phyloP scores from a whole-genome alignment of 768 basidiomycete species.

The Coprinopsis strossmayeri region DNA sequence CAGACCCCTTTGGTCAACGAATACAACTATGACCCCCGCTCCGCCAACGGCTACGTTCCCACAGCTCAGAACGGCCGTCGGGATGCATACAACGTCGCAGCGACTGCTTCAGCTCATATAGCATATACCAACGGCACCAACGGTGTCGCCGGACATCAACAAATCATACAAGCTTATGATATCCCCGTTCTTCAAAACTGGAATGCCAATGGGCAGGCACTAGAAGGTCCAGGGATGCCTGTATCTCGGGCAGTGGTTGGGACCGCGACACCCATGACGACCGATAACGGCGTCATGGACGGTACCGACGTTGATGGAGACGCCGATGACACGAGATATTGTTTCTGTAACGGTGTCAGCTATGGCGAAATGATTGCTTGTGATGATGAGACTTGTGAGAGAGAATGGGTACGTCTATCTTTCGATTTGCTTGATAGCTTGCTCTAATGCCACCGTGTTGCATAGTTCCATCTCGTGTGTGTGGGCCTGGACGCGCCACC shows the following conservation, averaged over 20 bases:
- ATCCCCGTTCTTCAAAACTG: conserved; percentile 38
- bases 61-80: no score
- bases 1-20: conserved; percentile 34
- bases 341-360: conserved; percentile 77
- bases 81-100: not conserved
- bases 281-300: conserved; percentile 25
- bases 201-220: conserved; percentile 45
- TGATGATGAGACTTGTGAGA: conserved; percentile 72
- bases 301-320: conserved; percentile 49
- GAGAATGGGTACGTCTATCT: conserved; percentile 77
- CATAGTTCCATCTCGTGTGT: conserved; percentile 76
- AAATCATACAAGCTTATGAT: conserved; percentile 35
- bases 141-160: conserved; percentile 20
- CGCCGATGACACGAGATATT: conserved; percentile 68
- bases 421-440: conserved; percentile 1
- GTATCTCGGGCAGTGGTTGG: conserved; percentile 41
- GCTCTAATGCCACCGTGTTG: conserved; percentile 9
- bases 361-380: conserved; percentile 96
- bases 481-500: conserved; percentile 63
- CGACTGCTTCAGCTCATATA: conserved; percentile 2
- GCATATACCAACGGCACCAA: conserved; percentile 10
- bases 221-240: conserved; percentile 79
- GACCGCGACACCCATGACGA: conserved; percentile 27
- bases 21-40: conserved; percentile 27
- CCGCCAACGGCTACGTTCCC: conserved; percentile 13